Base-by-base conservation (phyloP, 768 basidiomycete genomes). In the Agaricus blazei region DNA sequence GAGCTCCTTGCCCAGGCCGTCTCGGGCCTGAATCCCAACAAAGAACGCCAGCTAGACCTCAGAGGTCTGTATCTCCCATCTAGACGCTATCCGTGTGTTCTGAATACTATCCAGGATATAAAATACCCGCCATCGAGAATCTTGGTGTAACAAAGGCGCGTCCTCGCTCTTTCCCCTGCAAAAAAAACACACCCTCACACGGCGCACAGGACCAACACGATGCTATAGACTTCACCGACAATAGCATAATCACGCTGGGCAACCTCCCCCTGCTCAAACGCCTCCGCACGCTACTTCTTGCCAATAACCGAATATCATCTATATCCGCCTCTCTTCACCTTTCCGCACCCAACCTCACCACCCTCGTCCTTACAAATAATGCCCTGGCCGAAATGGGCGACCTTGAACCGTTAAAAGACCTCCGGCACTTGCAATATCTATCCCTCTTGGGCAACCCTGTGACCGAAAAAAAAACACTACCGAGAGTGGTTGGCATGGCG, bases 61-160 rank as follows among this genome's bases (percentile, higher is more conserved):
- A 78, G 93, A 80, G 93, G 93, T 90, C 65, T 66, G 70, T 60
- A 56, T 48, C 54, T 48, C 43, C 37, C 52, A 56, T 56, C 31
- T 41, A 45, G 24, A 23, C 51, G 50, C 60, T 51, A 62, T 62
- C 58, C 43, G 56, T 61, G 64, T 62, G 70, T 45, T 34, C 34
- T 34, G 5, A 34, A 34, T 8, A 34, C 7, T 34, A 11, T 11
- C 34, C 34, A 94, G 92, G 93, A 56, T 88, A 89, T 75, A 93
- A 92, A 82, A 94, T 95, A 62, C 93, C 93, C 52, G 83, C 89
- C 54, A 96, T 96, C 68, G 93, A 96, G 86, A 96, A 96, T 79
- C 80, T 96, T 62, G 93, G 93, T 78, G 89, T 94, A 60, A 92
- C 93, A 69, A 86, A 79, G 79, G 90, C 85, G 69, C 62, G 82